phyloP scores from a whole-genome alignment of 164 flowering plant species.

The Paratinospora sagittata region DNA sequence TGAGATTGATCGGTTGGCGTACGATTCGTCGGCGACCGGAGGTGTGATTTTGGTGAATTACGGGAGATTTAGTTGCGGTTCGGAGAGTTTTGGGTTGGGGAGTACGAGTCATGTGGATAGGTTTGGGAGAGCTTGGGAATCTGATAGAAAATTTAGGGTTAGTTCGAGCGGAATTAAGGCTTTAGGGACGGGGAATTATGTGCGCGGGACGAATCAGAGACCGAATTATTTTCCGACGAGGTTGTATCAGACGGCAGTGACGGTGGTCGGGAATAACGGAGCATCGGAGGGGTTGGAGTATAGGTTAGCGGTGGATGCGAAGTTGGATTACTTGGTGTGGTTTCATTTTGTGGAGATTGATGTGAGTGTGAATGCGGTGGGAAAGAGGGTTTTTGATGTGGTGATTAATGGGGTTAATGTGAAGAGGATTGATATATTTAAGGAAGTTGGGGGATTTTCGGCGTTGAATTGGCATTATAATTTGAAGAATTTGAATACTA shows the following conservation, averaged over 20 bases:
- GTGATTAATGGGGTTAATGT: constrained; percentile 58
- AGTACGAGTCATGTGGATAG: constrained; percentile 56
- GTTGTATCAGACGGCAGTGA: constrained; percentile 63
- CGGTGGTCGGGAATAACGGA: constrained; percentile 10
- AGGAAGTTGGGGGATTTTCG: constrained; percentile 66
- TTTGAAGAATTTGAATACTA: constrained; percentile 67
- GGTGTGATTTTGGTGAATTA: constrained; percentile 62
- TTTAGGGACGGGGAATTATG: constrained; percentile 29
- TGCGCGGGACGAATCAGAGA: constrained; percentile 31
- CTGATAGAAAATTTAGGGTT: constrained; percentile 38
- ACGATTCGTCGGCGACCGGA: constrained; percentile 35
- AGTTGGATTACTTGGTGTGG: constrained; percentile 85
- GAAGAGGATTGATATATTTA: constrained; percentile 63
- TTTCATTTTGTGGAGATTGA: constrained; percentile 96
- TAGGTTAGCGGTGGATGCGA: constrained; percentile 66
- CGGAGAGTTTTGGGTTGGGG: constrained; percentile 35
- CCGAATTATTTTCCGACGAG: constrained; percentile 87
- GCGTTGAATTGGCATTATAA: constrained; percentile 62
- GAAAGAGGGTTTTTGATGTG: constrained; percentile 85
- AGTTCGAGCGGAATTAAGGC: constrained; percentile 6
- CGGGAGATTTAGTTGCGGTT: constrained; percentile 67
- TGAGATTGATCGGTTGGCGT: constrained; percentile 59
- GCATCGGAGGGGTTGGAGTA: constrained; percentile 40
- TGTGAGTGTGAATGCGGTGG: constrained; percentile 43
- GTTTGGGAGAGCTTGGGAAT: constrained; percentile 89